Base-by-base conservation (phyloP, 345 rosid species). In the Pseudoturritis turrita region DNA sequence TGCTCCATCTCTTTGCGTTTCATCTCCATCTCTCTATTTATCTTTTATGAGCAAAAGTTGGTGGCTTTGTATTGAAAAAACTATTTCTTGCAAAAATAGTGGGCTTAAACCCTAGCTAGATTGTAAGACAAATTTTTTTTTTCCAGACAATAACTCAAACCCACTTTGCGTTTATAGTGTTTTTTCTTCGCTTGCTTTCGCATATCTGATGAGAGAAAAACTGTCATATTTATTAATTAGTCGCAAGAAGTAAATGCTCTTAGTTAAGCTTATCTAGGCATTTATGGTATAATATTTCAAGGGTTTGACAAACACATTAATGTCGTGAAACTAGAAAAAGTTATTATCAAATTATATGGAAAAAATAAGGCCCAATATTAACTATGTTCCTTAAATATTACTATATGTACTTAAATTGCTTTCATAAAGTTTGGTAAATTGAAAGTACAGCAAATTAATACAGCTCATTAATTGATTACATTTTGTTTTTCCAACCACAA, bases 371-470 rank as follows among this genome's bases (percentile, higher is more conserved):
- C 50, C 51, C 10, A 56, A 3, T 19, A 44, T 72, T 53, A 53
- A 44, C 21, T 55, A n/a, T 65, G 25, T 65, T 46, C 47, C 65
- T 65, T 53, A 4, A 63, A 17, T 51, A n/a, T 43, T 44, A 53
- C 52, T 28, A 51, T 31, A n/a, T 54, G 45, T 64, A 44, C 50
- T 73, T 62, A 10, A 4, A 25, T 29, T 52, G 55, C 7, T 62
- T 31, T 31, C 46, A 41, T 41, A 9, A 41, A 62, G 36, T 59
- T 35, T 50, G 71, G 57, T 53, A 72, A 53, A 25, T 62, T 29
- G 14, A 41, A 41, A 41, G 14, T 41, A 62, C 65, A 64, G 65
- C 65, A 64, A 73, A 64, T 45, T 55, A 55, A 15, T 64, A 72
- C 37, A 33, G 37, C 49, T 45, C 49, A 63, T 3, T 45, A 43